Conservation (phyloP, 2,329 filamentous ascomycete genomes). For the Amphichorda felina region DNA sequence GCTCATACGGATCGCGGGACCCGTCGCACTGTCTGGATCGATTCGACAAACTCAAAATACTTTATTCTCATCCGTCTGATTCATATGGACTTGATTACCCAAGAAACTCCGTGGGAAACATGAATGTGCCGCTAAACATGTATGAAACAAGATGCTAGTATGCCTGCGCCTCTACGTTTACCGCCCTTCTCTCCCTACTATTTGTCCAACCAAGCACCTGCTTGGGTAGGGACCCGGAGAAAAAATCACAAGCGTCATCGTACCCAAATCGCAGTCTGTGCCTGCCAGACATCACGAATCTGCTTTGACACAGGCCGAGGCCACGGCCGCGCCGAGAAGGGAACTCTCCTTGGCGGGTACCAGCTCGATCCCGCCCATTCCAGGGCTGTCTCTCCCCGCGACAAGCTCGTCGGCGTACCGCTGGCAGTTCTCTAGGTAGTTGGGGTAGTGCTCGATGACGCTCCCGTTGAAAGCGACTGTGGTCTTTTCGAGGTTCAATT, state of each 20-base stretch:
- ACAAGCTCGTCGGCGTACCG: constrained; percentile 49
- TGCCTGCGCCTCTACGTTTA: constrained; percentile 7
- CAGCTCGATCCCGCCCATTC: constrained; percentile 39
- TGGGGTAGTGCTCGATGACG: constrained; percentile 68
- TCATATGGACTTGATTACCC: not conserved
- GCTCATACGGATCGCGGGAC: too few relatives aligned
- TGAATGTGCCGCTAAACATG: too few relatives aligned
- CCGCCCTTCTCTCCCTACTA: too few relatives aligned
- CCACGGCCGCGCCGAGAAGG: constrained; percentile 63
- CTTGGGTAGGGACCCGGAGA: too few relatives aligned
- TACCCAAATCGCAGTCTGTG: too few relatives aligned
- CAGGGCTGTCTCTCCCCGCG: constrained; percentile 17
- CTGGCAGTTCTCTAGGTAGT: constrained; percentile 52
- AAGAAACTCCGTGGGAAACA: too few relatives aligned
- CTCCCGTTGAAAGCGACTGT: constrained; percentile 70
- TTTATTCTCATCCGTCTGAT: too few relatives aligned
- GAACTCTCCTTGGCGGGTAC: constrained; percentile 64
- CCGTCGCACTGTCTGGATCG: too few relatives aligned
- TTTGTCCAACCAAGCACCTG: too few relatives aligned
- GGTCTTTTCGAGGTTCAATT: constrained; percentile 33
- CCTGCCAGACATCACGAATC: not conserved
- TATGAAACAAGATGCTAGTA: too few relatives aligned
- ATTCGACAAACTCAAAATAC: too few relatives aligned
- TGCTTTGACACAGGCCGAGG: constrained; percentile 35
- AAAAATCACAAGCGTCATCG: too few relatives aligned